A percentile compares a stretch with the other conserved stretches of the same genome.
Conservation (phyloP, 805 yeast genomes). For the Candida hispaniensis region DNA sequence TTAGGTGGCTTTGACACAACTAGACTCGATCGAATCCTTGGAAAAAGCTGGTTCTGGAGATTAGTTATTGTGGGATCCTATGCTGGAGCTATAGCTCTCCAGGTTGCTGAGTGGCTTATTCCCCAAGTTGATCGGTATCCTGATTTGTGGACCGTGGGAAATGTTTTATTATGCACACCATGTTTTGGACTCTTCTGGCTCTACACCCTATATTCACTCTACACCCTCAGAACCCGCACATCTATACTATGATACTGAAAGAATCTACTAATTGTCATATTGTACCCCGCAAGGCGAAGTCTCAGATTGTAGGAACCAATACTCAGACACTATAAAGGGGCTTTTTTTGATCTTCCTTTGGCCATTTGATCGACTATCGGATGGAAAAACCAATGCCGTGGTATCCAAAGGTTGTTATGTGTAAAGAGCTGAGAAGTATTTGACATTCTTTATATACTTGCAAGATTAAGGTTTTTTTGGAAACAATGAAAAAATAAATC, state of each 20-base stretch:
- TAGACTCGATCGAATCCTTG: slow-evolving; percentile 30
- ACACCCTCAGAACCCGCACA: too few relatives aligned
- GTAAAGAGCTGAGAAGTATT: slow-evolving; percentile 6
- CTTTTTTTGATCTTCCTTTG: slow-evolving; percentile 12
- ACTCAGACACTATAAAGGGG: slow-evolving; percentile 9
- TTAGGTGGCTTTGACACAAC: slow-evolving; percentile 42
- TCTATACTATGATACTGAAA: too few relatives aligned
- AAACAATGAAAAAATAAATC: slow-evolving; percentile 1
- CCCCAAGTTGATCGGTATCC: slow-evolving; percentile 40
- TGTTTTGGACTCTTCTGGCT: slow-evolving; percentile 68
- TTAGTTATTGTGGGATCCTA: slow-evolving; percentile 44
- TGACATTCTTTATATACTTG: background rate
- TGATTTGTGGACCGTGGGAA: slow-evolving; percentile 75
- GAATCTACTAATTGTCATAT: too few relatives aligned
- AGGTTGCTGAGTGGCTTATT: slow-evolving; percentile 41
- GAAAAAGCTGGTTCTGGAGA: slow-evolving; percentile 41
- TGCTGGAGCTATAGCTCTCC: slow-evolving; percentile 40
- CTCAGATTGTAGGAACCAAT: background rate
- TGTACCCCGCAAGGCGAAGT: too few relatives aligned
- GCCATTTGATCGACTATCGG: slow-evolving; percentile 13
- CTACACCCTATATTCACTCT: slow-evolving; percentile 62
- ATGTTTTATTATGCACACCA: slow-evolving; percentile 61
- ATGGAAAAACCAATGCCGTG: slow-evolving; percentile 15
- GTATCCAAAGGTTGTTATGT: slow-evolving; percentile 10
- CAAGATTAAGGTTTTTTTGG: background rate